Evolutionary conservation across 2,329 filamentous ascomycete species (phyloP).

Genomic region (Byssothecium circinans): DNA sequence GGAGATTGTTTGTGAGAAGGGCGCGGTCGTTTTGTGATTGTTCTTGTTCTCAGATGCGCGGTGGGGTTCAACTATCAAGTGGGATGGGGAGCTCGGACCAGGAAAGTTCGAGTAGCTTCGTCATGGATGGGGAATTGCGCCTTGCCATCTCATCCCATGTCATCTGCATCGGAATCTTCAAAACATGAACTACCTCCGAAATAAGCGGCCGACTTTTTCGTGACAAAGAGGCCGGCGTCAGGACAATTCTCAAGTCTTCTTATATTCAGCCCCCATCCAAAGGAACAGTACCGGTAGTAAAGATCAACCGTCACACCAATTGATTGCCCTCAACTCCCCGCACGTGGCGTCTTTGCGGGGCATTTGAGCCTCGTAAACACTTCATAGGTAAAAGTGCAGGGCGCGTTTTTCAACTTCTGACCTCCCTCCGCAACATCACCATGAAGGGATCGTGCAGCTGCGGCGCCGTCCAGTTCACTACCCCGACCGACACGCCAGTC

Average conservation of each 20-base stretch:
- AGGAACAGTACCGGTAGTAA: no score
- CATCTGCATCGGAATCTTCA: background rate
- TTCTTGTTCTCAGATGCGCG: background rate
- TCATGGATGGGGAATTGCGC: background rate
- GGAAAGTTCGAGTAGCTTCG: constrained; percentile 1
- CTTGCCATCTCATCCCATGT: background rate
- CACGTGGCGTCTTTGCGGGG: constrained; percentile 11
- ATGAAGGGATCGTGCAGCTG: constrained; percentile 61
- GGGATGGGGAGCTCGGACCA: background rate
- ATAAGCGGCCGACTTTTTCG: no score
- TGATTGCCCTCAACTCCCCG: constrained; percentile 6
- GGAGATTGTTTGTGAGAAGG: background rate
- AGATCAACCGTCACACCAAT: no score
- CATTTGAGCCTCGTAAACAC: constrained; percentile 2
- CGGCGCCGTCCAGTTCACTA: constrained; percentile 63
- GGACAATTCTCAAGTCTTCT: no score
- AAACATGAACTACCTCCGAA: background rate
- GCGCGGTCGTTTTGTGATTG: background rate
- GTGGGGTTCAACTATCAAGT: background rate
- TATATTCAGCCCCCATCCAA: no score
- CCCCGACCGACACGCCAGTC: constrained; percentile 61
- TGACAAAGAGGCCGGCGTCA: no score
- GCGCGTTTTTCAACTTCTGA: background rate
- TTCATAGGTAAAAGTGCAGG: background rate
- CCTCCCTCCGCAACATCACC: no score